Base-by-base conservation (phyloP, 805 yeast genomes). In the Scheffersomyces amazonensis region DNA sequence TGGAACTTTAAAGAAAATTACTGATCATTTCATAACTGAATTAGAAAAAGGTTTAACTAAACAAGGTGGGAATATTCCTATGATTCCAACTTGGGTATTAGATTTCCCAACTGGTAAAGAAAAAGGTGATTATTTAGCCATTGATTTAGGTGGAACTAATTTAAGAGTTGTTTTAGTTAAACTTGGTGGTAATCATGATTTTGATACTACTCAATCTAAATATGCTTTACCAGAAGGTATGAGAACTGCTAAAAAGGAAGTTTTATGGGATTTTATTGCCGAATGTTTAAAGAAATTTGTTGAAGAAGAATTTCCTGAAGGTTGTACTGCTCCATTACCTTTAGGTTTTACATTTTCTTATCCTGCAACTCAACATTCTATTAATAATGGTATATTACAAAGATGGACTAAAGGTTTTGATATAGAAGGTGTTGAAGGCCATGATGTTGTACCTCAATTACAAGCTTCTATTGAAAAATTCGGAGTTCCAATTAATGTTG, bases 341-440 rank as follows among this genome's bases (percentile, higher is more conserved):
- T 75, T 91, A 55, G 98, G 99, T 34, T 91, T 91, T 78, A 91
- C 98, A 27, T 91, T 91, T 71, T 83, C 95, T 11, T 91, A 83
- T 71, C 97, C 98, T 16, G 85, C 87, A 30, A 71, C 84, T 30
- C 99, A 91, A 68, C 62, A 70, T 49, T 84, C 85, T 43, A 87
- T 91, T 62, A 84, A 87, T 71, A 73, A 76, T 50, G 99, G 98
- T 63, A 59, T 84, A 39, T 76, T 91, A 58, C 96, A 88, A 73
- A 78, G 91, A 65, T 91, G 98, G 98, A 91, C 98, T 46, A 91
- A 91, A 71, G 99, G 98, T 48, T 91, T 87, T 67, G 96, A 91
- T 64, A 88, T 91, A 52, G 84, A 78, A 42, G 87, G 83, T 42
- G 96, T 91, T 40, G 98, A 91, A 70, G 96, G 96, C 47, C 78